Conservation (phyloP, 73 alveolate genomes). For the Paramecium tetraurelia region DNA sequence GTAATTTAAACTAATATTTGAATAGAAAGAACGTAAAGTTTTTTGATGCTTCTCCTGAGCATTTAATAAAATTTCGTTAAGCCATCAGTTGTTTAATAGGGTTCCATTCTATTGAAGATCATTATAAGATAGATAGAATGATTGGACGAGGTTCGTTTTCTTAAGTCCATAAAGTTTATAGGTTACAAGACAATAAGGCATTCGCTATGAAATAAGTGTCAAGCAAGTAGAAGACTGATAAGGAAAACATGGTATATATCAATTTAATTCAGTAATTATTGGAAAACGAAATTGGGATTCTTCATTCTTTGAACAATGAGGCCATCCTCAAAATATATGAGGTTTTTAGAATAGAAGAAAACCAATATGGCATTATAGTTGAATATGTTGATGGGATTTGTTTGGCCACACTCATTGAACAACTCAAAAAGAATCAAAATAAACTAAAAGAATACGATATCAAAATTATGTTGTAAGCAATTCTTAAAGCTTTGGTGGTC, state of each 20-base stretch:
- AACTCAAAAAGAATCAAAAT: neutral
- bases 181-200: neutral
- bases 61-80: neutral
- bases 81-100: neutral
- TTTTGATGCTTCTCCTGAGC: slow-evolving; percentile 17
- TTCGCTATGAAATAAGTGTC: slow-evolving; percentile 26
- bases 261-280: neutral
- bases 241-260: slow-evolving; percentile 36
- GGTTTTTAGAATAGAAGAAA: slow-evolving; percentile 20
- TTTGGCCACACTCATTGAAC: neutral
- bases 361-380: neutral
- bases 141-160: slow-evolving; percentile 46
- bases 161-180: neutral
- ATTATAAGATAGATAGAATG: neutral
- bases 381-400: slow-evolving; percentile 33
- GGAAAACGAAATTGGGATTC: slow-evolving; percentile 5
- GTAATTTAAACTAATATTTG: neutral
- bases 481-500: slow-evolving; percentile 64
- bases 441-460: neutral
- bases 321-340: neutral
- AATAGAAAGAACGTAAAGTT: neutral
- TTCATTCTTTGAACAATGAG: neutral
- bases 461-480: neutral
- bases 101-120: slow-evolving; percentile 13
- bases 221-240: neutral